phyloP scores from a whole-genome alignment of 2,329 filamentous ascomycete species.

The Aspergillus arachidicola region DNA sequence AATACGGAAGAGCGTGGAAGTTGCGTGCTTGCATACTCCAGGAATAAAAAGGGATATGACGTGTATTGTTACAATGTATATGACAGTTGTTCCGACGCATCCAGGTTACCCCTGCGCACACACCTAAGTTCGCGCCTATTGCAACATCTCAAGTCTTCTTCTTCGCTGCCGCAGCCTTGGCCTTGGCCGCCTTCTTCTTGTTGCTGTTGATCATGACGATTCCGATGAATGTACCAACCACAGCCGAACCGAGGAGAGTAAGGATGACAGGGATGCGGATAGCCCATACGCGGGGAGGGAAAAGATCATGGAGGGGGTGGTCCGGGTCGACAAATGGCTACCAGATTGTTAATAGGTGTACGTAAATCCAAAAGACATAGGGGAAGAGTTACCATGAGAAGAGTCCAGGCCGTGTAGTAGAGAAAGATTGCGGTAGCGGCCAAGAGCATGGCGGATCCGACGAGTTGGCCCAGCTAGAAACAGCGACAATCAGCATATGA shows the following conservation, averaged over 20 bases:
- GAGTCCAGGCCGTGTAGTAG: conserved; percentile 98
- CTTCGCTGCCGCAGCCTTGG: conserved; percentile 75
- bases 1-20: neutral
- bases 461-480: conserved; percentile 82
- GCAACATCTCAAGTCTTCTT: conserved; percentile 72
- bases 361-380: neutral
- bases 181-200: conserved; percentile 94
- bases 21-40: neutral
- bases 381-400: conserved; percentile 76
- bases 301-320: conserved; percentile 90
- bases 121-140: neutral
- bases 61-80: conserved; percentile 12
- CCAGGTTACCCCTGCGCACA: conserved; percentile 5
- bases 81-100: conserved; percentile 7
- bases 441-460: conserved; percentile 75
- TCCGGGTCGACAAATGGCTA: conserved; percentile 97
- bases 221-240: conserved; percentile 93
- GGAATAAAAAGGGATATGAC: neutral
- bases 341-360: neutral
- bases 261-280: conserved; percentile 98
- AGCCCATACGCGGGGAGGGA: conserved; percentile 96
- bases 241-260: conserved; percentile 84
- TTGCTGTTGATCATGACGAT: conserved; percentile 99
- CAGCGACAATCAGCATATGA: neutral
- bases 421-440: conserved; percentile 72